Base-by-base conservation (phyloP, 2,329 filamentous ascomycete genomes). In the Penicillium sp. region DNA sequence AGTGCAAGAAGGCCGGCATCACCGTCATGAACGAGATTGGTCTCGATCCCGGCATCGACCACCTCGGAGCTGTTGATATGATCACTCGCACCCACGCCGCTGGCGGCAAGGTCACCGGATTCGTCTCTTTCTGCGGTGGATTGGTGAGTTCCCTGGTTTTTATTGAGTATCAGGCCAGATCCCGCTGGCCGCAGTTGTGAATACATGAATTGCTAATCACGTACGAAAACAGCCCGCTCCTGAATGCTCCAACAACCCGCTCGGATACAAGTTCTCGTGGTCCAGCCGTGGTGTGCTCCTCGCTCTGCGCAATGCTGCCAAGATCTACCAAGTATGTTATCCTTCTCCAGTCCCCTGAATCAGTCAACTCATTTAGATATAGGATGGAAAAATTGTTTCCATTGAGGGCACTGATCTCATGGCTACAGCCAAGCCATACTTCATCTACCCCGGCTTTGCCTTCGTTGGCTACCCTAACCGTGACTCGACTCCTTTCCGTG, bases 11-110 rank as follows among this genome's bases (percentile, higher is more conserved):
- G 49, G 91, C 91, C 13, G 90, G 89, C 47, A 96, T 96, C 64
- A 94, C 88, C 8, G 90, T 96, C 63, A 90, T 96, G 86, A 96
- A 97, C 72, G 91, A 97, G 78, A 94, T 94, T 62, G 88, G 88
- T 48, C 62, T 44, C 15, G 48, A 54, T 39, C 51, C 58, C 56
- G 64, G 62, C 47, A 64, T 68, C 42, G 68, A 71, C 53, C 73
- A 76, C 56, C 60, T 84, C 41, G 86, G 91, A 63, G 90, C 90
- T 32, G 80, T 96, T 66, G 86, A 91, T 74, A 87, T 83, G 41
- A 95, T 96, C 58, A 80, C 58, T 26, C 64, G 68, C 58, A 88
- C 95, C n/a, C 90, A 96, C 77, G 73, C 79, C 48, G 84, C 76
- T 11, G 90, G 89, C 44, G 91, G 90, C 65, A 93, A 93, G 76